A percentile compares a stretch with the other conserved stretches of the same genome.
These are phyloP conservation scores for Sedum album DNA, from an alignment of 164 flowering plant genomes.

Conservation along the genomic window DNA sequence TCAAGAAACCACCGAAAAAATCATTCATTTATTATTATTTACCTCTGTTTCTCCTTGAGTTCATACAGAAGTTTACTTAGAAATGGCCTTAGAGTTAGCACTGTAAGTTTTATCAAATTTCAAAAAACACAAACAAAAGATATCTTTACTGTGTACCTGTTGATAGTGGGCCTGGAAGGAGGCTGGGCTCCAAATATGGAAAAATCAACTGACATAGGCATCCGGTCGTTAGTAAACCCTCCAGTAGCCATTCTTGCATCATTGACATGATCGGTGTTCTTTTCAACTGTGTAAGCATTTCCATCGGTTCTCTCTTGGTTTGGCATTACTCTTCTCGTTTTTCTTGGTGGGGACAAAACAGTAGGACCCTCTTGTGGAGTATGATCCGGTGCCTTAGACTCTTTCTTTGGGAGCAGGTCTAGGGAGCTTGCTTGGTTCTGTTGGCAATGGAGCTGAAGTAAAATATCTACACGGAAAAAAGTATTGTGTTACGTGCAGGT, in stretches of 20 bases:
- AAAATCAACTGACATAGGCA: constrained; percentile 76
- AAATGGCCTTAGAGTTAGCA: too few relatives aligned
- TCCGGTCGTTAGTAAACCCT: constrained; percentile 39
- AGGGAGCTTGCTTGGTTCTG: constrained; percentile 74
- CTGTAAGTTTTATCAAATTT: too few relatives aligned
- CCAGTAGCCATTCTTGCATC: constrained; percentile 34
- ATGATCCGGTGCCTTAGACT: constrained; percentile 42
- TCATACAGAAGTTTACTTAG: too few relatives aligned
- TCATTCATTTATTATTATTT: too few relatives aligned
- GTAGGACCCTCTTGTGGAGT: constrained; percentile 59
- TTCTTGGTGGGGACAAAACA: constrained; percentile 88
- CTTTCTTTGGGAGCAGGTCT: constrained; percentile 80
- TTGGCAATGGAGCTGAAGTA: constrained; percentile 77
- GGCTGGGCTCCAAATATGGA: constrained; percentile 60
- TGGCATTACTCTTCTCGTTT: constrained; percentile 76
- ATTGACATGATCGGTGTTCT: constrained; percentile 34
- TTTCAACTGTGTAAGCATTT: constrained; percentile 27
- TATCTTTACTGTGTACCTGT: too few relatives aligned
- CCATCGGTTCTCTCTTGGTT: constrained; percentile 55
- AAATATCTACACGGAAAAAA: constrained; percentile 54
- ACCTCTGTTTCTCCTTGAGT: too few relatives aligned
- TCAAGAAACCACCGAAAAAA: too few relatives aligned
- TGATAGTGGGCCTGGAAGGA: constrained; percentile 70
- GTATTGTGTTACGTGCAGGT: constrained; percentile 8
- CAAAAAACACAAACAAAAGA: too few relatives aligned